phyloP scores from a whole-genome alignment of 768 basidiomycete species.

The Xerocomus potaroensis region DNA sequence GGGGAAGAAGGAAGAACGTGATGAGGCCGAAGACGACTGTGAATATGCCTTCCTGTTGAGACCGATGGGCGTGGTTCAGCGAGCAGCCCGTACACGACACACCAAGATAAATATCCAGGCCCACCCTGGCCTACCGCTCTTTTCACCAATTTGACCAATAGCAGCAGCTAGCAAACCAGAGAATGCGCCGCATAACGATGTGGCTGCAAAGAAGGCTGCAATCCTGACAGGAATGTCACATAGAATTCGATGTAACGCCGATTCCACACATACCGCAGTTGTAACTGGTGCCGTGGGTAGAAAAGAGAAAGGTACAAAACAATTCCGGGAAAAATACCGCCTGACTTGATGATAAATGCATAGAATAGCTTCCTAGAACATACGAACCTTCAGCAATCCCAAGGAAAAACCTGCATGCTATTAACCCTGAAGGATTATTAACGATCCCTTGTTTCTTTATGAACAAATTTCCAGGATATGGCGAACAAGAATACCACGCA shows the following conservation, averaged over 20 bases:
- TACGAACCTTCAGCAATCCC: slow-evolving; percentile 56
- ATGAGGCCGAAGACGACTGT: slow-evolving; percentile 53
- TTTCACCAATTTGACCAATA: slow-evolving; percentile 51
- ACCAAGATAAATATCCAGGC: slow-evolving; percentile 57
- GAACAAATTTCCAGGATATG: not conserved
- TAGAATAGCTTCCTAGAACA: not conserved
- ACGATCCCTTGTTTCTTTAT: slow-evolving; percentile 36
- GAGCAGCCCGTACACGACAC: not conserved
- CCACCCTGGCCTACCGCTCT: slow-evolving; percentile 52
- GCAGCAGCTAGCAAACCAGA: slow-evolving; percentile 61
- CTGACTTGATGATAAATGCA: slow-evolving; percentile 24
- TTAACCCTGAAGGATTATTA: slow-evolving; percentile 48
- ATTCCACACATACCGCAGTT: slow-evolving; percentile 12
- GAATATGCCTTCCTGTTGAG: slow-evolving; percentile 52
- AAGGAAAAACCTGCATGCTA: slow-evolving; percentile 43
- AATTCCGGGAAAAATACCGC: slow-evolving; percentile 55
- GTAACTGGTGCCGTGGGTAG: slow-evolving; percentile 31
- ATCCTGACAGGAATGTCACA: slow-evolving; percentile 23
- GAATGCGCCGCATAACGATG: slow-evolving; percentile 56
- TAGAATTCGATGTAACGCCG: not conserved
- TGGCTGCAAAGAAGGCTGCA: slow-evolving; percentile 36
- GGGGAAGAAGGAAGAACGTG: slow-evolving; percentile 47
- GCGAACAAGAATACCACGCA: slow-evolving; percentile 8
- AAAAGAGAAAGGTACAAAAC: slow-evolving; percentile 54
- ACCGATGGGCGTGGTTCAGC: not conserved